Base-by-base conservation (phyloP, 1,139 yeast species). In the Arxiozyma slooffiae region DNA sequence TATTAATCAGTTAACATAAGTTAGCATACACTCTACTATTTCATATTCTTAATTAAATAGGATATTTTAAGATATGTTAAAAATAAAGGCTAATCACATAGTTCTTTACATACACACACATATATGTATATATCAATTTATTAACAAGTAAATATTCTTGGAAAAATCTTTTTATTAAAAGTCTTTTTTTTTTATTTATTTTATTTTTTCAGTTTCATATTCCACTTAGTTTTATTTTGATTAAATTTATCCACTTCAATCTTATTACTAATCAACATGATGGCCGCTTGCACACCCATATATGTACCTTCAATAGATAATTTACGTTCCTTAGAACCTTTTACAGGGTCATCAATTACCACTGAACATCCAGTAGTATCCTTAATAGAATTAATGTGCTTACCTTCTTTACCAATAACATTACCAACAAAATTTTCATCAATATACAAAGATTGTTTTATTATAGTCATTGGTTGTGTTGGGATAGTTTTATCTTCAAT, bases 341-440 rank as follows among this genome's bases (percentile, higher is more conserved):
- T 81, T 7, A 56, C 57, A 46, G 73, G 74, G 30, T 75, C 75
- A 47, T 83, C 88, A 49, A 88, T 82, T 58, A 81, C 79, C 24
- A 88, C 87, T 52, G 83, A 81, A 41, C 88, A 78, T 47, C 95
- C 92, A 44, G 92, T 81, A 47, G 80, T 74, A 55, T 82, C 84
- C 57, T 95, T 78, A 46, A 88, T 82, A 55, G 85, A 88, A 61
- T 82, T 85, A 53, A 88, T 84, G 60, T 82, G 85, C 61, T 82
- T 80, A 24, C 96, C 96, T 40, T 88, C 88, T 67, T 82, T 85
- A 7, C 96, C 96, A 57, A 88, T 88, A 21, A 88, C 84, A 39
- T 87, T 80, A 0, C 96, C 96, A 47, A 87, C 90, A 66, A 76
- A 82, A 45, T 78, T 77, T 61, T 85, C 84, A 39, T 95, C 90